Evolutionary conservation across 108 stramenopile species (phyloP), one percentile per base, ranked within the genome.

Genomic region (Nitzschia sp.): DNA sequence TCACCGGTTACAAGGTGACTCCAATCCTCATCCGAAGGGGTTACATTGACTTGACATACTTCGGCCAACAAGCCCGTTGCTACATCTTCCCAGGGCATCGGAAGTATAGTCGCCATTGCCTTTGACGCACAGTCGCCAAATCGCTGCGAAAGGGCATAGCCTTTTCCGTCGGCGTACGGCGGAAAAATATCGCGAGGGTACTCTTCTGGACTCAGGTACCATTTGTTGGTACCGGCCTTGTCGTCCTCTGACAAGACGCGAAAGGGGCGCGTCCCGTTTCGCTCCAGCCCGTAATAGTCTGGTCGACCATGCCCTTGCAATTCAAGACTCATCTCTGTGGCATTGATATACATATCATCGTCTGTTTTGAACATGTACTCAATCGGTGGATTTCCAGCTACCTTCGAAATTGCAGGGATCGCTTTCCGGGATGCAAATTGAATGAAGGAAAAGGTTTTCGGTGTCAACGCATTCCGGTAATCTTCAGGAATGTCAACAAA

Each of bases 41-140:
- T 50, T n/a, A 50, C 8, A 5, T 11, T 5, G 4, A 50, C 19
- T 21, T 22, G 19, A 50, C 48, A 50, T 19, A 21, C 48, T 22
- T 50, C 48, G 13, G 48, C 48, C 48, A 50, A 50, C 48, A 50
- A 21, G 19, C 48, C 48, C 48, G 19, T n/a, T 11, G 48, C 48
- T 5, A 50, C 48, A 50, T 50, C 48, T 50, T 50, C 48, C 48
- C 48, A 50, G 16, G 16, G 19, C 48, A 50, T 50, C 19, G 8
- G 9, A 22, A 5, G 17, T 21, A 50, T 8, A 4, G 19, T 4
- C 4, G 48, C 17, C 48, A 50, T 19, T 21, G 8, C 17, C 19
- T 22, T 21, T 4, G 4, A 19, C 4, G 48, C 48, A 21, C 48
- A 50, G 4, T 50, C 19, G 19, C 8, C 5, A 50, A 50, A 50